Evolutionary conservation across 2,329 filamentous ascomycete species (phyloP).

Genomic region (Reticulascus tulasneorum): DNA sequence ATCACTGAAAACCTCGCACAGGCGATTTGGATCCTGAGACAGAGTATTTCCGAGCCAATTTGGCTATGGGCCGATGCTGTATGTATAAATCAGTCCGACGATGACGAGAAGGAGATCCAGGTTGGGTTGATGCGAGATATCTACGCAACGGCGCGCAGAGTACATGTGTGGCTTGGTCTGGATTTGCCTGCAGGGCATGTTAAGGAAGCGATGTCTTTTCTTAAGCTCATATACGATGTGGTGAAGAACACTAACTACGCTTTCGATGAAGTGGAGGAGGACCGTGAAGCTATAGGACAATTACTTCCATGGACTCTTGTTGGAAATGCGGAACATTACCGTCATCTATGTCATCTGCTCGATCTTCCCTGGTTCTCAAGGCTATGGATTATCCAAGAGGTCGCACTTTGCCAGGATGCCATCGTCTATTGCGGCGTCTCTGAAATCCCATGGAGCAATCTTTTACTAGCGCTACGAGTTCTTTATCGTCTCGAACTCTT

Average conservation of each 20-base stretch:
- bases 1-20: no score
- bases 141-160: slow-evolving; percentile 18
- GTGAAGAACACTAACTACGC: slow-evolving; percentile 7
- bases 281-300: slow-evolving; percentile 4
- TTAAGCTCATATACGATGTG: slow-evolving; percentile 12
- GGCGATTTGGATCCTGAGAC: no score
- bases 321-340: no score
- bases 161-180: slow-evolving; percentile 24
- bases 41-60: no score
- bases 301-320: no score
- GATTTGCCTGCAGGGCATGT: slow-evolving; percentile 10
- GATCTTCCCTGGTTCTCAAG: slow-evolving; percentile 20
- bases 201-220: slow-evolving; percentile 6
- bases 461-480: no score
- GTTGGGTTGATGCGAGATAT: slow-evolving; percentile 13
- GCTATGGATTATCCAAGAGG: slow-evolving; percentile 24
- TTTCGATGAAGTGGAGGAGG: slow-evolving; percentile 5
- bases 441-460: no score
- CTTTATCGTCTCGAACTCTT: no score
- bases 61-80: slow-evolving; percentile 18
- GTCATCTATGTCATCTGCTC: no score
- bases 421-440: no score
- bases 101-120: slow-evolving; percentile 12
- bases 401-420: no score
- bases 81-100: slow-evolving; percentile 17